Conservation (phyloP, 805 yeast species). For the Zygoascus biomembranicola region DNA sequence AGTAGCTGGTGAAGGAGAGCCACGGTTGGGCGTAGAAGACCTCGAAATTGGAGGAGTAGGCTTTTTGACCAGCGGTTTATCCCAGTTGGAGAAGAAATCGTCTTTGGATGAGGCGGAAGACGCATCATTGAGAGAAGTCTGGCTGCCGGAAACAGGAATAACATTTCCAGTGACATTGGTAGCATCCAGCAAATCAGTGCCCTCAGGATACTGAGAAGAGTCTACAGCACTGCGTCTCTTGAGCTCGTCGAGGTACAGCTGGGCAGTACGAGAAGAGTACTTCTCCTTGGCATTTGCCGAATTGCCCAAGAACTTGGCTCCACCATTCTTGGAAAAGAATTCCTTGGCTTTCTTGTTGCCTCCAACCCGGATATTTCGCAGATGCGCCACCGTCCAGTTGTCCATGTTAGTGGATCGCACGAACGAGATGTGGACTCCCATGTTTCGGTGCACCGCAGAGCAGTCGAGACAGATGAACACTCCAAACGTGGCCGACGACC, state of each 20-base stretch:
- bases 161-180: neutral
- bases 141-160: slow-evolving; percentile 29
- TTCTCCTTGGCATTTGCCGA: slow-evolving; percentile 60
- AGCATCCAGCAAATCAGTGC: slow-evolving; percentile 33
- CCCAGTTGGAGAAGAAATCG: slow-evolving; percentile 90
- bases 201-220: slow-evolving; percentile 61
- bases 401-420: slow-evolving; percentile 89
- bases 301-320: slow-evolving; percentile 56
- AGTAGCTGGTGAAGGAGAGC: slow-evolving; percentile 7
- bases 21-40: slow-evolving; percentile 26
- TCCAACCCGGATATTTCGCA: slow-evolving; percentile 88
- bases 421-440: slow-evolving; percentile 94
- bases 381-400: slow-evolving; percentile 86
- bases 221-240: slow-evolving; percentile 62
- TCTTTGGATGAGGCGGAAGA: slow-evolving; percentile 35
- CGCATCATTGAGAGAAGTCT: neutral
- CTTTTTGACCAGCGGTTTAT: slow-evolving; percentile 50
- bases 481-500: slow-evolving; percentile 98
- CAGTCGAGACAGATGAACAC: slow-evolving; percentile 89
- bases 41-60: slow-evolving; percentile 33
- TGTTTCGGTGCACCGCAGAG: slow-evolving; percentile 87
- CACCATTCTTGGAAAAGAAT: slow-evolving; percentile 77
- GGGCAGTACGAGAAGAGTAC: slow-evolving; percentile 76
- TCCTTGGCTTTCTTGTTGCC: slow-evolving; percentile 86
- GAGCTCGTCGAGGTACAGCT: slow-evolving; percentile 70